Base-by-base conservation (phyloP, 108 stramenopile genomes). In the Aurantiochytrium sp. region DNA sequence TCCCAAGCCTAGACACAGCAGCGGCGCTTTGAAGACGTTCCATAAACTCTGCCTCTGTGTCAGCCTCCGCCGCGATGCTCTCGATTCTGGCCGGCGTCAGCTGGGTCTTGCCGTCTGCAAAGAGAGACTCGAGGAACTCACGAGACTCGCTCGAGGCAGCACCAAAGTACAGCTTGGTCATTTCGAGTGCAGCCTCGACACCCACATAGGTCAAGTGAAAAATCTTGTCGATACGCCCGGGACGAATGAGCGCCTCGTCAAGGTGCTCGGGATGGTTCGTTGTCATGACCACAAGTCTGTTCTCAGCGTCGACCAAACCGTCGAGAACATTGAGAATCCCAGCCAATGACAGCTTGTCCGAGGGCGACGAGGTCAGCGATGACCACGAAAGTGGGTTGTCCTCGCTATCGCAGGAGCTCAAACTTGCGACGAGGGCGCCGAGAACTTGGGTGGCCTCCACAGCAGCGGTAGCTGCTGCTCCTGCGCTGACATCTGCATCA, bases 211-310 rank as follows among this genome's bases (percentile, higher is more conserved):
- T 93, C 64, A 96, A 89, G 87, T 92, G 23, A 4, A 96, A 89
- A 69, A 71, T 93, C 91, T 94, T 93, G 88, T 95, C 95, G 35
- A 96, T 93, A 35, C 96, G 92, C 43, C 96, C 96, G 16, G 96
- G 96, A 4, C 96, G 93, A 53, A 96, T 94, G 49, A 96, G 91
- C 4, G 96, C 96, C 23, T 95, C 92, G 69, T 96, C 96, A 89
- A 96, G 92, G 59, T 90, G 88, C 60, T 96, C 96, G 4, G 94
- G 94, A 88, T 95, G 94, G 91, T 96, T 96, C 35, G 94, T 95
- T 14, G 96, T 96, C 93, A 96, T 93, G 83, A 96, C 90, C 21
- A 96, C 92, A 60, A 96, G 95, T 5, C 96, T 90, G 29, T 93
- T 94, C 59, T 95, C 95, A 18, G 94, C 90, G 88, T 96, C 96